A percentile compares a stretch with the other conserved stretches of the same genome.
These are phyloP conservation scores for Apophysomyces elegans DNA, from an alignment of 371 early-diverging fungal species.

Conservation along the genomic window DNA sequence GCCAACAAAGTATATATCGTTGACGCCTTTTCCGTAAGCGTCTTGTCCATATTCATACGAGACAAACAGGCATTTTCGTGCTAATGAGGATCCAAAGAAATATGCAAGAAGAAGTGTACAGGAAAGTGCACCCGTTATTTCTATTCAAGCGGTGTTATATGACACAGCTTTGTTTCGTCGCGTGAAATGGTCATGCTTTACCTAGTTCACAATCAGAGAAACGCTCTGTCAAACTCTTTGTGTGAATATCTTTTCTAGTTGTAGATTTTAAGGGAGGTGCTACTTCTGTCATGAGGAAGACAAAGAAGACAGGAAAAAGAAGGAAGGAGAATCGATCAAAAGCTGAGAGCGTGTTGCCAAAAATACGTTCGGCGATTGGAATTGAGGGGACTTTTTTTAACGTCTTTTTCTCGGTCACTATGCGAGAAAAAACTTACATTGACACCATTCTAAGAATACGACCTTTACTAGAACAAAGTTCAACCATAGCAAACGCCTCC, in stretches of 20 bases:
- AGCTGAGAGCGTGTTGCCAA: neutral
- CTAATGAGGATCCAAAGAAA: conserved; percentile 23
- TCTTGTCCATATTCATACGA: conserved; percentile 26
- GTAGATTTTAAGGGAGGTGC: neutral
- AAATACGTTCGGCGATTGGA: too few relatives aligned
- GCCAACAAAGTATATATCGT: conserved; percentile 63
- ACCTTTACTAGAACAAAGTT: too few relatives aligned
- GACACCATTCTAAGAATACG: too few relatives aligned
- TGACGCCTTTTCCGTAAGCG: conserved; percentile 48
- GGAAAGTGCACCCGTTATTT: conserved; percentile 24
- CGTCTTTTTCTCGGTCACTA: too few relatives aligned
- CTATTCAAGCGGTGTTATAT: conserved; percentile 10
- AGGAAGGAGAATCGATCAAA: neutral
- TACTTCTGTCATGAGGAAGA: neutral
- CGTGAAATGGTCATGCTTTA: neutral
- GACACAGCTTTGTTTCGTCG: neutral
- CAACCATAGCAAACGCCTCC: too few relatives aligned
- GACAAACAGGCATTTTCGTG: conserved; percentile 21
- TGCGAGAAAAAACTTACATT: too few relatives aligned
- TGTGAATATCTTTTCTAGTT: neutral
- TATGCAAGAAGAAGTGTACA: conserved; percentile 15
- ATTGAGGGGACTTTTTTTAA: too few relatives aligned
- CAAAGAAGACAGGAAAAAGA: neutral
- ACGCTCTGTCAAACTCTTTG: neutral
- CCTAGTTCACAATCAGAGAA: conserved; percentile 8